Percentiles rank a stretch among this genome's conserved stretches.
Evolutionary conservation across 2,329 filamentous ascomycete species (phyloP).

Genomic region (Claviceps africana): DNA sequence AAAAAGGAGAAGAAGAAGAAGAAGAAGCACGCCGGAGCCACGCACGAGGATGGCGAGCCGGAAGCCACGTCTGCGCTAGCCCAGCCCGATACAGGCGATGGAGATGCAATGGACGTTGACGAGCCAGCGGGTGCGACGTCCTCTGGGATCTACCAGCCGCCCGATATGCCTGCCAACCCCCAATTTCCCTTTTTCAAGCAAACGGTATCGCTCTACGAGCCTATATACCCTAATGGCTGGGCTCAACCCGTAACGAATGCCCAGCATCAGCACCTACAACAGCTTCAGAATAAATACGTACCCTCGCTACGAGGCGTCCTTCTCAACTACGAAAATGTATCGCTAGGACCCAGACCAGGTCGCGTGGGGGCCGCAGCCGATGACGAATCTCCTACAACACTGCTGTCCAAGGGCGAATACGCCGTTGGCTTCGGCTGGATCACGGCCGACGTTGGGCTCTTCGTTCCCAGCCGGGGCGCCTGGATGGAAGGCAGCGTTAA

Average conservation of each 20-base stretch:
- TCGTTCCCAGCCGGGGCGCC: slow-evolving; percentile 59
- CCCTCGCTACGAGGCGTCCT: slow-evolving; percentile 60
- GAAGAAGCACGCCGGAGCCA: slow-evolving; percentile 13
- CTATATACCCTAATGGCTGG: slow-evolving; percentile 58
- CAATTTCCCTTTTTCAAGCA: slow-evolving; percentile 64
- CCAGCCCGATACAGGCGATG: background rate
- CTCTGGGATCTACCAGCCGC: slow-evolving; percentile 23
- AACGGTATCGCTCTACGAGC: slow-evolving; percentile 67
- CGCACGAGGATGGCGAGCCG: slow-evolving; percentile 5
- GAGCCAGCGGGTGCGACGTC: slow-evolving; percentile 15
- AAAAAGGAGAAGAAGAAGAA: slow-evolving; percentile 18
- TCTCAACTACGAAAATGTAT: slow-evolving; percentile 56
- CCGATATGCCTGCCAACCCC: slow-evolving; percentile 24
- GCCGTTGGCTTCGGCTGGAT: slow-evolving; percentile 79
- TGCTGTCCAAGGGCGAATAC: slow-evolving; percentile 59
- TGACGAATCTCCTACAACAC: slow-evolving; percentile 32
- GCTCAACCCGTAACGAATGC: slow-evolving; percentile 55
- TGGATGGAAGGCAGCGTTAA: slow-evolving; percentile 72
- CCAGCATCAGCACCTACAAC: slow-evolving; percentile 60
- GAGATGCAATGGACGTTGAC: slow-evolving; percentile 28
- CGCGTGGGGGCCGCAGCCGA: slow-evolving; percentile 31
- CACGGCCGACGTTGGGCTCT: slow-evolving; percentile 74
- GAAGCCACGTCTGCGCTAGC: background rate
- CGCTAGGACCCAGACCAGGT: slow-evolving; percentile 46
- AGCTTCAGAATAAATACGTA: slow-evolving; percentile 64